Percentiles rank a stretch among this genome's conserved stretches.
These are phyloP conservation scores for Babjeviella inositovora DNA, from an alignment of 805 yeast species.

Conservation along the genomic window DNA sequence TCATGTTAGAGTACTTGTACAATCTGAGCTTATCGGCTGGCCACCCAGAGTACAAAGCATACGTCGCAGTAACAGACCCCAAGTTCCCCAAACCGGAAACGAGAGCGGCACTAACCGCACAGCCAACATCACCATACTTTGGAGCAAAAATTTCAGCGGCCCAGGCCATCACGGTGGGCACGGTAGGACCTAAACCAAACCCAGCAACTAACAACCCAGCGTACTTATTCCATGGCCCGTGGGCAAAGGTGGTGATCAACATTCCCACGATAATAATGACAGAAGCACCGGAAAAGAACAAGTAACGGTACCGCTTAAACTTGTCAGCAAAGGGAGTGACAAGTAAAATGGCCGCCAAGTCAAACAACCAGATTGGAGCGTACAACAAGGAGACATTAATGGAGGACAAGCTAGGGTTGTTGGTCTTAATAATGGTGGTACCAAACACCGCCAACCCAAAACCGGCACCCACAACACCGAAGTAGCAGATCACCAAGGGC, in stretches of 20 bases:
- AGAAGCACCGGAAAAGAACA: slow-evolving; percentile 47
- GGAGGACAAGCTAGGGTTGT: slow-evolving; percentile 45
- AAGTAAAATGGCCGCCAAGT: slow-evolving; percentile 54
- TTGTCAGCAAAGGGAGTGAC: slow-evolving; percentile 73
- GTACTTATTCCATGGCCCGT: slow-evolving; percentile 58
- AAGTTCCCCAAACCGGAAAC: slow-evolving; percentile 79
- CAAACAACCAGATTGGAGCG: slow-evolving; percentile 88
- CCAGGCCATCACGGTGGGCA: slow-evolving; percentile 79
- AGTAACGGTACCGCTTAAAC: slow-evolving; percentile 38
- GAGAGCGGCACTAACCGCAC: slow-evolving; percentile 69
- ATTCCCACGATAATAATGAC: slow-evolving; percentile 60
- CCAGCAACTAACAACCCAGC: slow-evolving; percentile 76
- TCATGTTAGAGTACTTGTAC: slow-evolving; percentile 66
- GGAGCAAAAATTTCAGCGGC: slow-evolving; percentile 58
- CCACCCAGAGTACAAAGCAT: slow-evolving; percentile 81
- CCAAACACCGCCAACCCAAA: slow-evolving; percentile 77
- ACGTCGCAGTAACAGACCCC: slow-evolving; percentile 76
- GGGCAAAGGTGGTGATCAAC: slow-evolving; percentile 62
- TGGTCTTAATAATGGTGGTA: slow-evolving; percentile 52
- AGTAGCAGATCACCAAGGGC: slow-evolving; percentile 79
- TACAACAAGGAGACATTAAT: slow-evolving; percentile 60
- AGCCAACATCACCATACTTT: slow-evolving; percentile 69
- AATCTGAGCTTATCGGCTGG: slow-evolving; percentile 53
- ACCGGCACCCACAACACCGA: slow-evolving; percentile 89
- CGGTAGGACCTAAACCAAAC: slow-evolving; percentile 82